Evolutionary conservation across 345 rosid species (phyloP).

Genomic region (Euphorbia lathyris): DNA sequence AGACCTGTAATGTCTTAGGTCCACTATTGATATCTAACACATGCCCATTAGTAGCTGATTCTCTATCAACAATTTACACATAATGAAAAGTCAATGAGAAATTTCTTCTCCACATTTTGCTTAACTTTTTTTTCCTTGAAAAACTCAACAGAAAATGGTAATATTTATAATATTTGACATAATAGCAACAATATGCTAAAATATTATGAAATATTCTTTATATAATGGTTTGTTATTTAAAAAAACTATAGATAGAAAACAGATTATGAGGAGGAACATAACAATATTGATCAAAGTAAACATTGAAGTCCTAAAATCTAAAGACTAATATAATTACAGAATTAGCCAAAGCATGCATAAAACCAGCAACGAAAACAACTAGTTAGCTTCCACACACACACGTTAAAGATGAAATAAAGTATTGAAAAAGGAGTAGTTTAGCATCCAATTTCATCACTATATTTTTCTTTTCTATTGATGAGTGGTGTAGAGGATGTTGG

Average conservation of each 20-base stretch:
- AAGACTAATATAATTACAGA: slow-evolving; percentile 6
- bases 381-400: neutral
- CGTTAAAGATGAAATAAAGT: slow-evolving; percentile 1
- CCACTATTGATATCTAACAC: too few species aligned
- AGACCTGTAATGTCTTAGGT: too few species aligned
- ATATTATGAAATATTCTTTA: too few species aligned
- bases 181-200: too few species aligned
- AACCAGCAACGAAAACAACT: neutral
- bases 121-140: too few species aligned
- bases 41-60: too few species aligned
- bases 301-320: neutral
- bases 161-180: too few species aligned
- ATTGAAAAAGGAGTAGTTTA: neutral
- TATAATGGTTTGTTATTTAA: too few species aligned
- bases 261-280: neutral
- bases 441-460: slow-evolving; percentile 6
- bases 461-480: slow-evolving; percentile 3
- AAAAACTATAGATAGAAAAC: neutral
- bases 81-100: too few species aligned
- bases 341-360: neutral
- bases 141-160: too few species aligned
- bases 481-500: slow-evolving; percentile 17
- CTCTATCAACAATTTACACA: too few species aligned
- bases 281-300: neutral
- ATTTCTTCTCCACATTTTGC: too few species aligned